Conservation (phyloP, 2,329 filamentous ascomycete genomes). For the Neopestalotiopsis clavispora region DNA sequence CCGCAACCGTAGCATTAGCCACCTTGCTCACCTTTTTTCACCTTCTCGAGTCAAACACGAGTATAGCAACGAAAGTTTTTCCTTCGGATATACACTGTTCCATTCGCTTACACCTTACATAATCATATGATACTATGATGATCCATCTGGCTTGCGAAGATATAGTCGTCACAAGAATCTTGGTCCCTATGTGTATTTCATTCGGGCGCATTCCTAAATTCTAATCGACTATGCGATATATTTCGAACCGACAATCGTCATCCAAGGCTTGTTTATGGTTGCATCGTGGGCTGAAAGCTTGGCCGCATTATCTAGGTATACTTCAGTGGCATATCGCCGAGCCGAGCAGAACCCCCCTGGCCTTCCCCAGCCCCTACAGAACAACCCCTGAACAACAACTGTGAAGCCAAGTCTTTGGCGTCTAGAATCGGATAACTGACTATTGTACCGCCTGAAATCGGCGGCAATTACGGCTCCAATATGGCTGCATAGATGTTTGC, state of each 20-base stretch:
- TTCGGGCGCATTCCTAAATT: neutral
- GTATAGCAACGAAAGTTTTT: too few relatives aligned
- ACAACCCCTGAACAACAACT: neutral
- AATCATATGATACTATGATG: too few relatives aligned
- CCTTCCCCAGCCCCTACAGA: neutral
- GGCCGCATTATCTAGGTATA: too few relatives aligned
- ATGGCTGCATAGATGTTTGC: neutral
- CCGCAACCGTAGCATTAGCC: too few relatives aligned
- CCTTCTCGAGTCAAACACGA: too few relatives aligned
- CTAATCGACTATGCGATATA: neutral
- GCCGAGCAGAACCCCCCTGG: neutral
- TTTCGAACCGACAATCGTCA: neutral
- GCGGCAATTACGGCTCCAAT: neutral
- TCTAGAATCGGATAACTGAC: neutral
- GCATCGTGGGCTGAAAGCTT: too few relatives aligned
- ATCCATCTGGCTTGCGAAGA: too few relatives aligned
- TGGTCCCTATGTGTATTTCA: too few relatives aligned
- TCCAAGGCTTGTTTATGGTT: neutral
- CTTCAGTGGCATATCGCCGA: neutral
- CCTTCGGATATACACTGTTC: too few relatives aligned
- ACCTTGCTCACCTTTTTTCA: too few relatives aligned
- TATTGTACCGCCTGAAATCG: neutral
- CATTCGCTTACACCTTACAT: too few relatives aligned
- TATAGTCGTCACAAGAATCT: too few relatives aligned
- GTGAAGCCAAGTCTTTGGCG: neutral